Evolutionary conservation across 1,284 basidiomycete genomes (phyloP), one percentile per base, ranked within the genome.

Genomic region (Puccinia brachypodii): DNA sequence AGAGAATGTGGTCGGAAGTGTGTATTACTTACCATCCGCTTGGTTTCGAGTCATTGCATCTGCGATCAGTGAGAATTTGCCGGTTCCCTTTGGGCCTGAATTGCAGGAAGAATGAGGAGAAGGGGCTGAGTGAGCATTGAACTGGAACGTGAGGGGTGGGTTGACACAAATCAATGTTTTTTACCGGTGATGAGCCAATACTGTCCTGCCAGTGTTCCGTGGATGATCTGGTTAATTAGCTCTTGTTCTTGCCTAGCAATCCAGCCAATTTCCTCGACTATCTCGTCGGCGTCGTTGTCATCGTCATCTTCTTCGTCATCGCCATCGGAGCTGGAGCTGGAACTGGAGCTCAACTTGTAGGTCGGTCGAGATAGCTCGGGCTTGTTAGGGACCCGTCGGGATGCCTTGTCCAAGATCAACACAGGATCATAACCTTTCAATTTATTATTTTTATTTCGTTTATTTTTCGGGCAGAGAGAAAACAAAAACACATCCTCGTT

Each of bases 161-260:
- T 33, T 40, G 53, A n/a, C 28, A 62, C n/a, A 60, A 4, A 31
- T 60, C 9, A 28, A 31, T 19, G n/a, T 40, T n/a, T 42, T 22
- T 56, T 50, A 75, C 79, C 72, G 16, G 72, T 64, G 58, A 81
- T 81, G 19, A 81, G 60, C 79, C 79, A 81, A 72, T 81, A 81
- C 28, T 75, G 79, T 14, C 79, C 79, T 11, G 79, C 69, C 31
- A 81, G 38, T 75, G 62, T 66, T 25, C 79, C 79, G 47, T 81
- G 79, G 9, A 81, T 72, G 71, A 81, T 81, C 16, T 81, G 71
- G 47, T 81, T 72, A 33, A 81, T 81, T 9, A 74, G 47, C 22
- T 33, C 69, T 58, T 81, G 79, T 42, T 81, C 79, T 2, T 38
- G 69, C 11, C 79, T 53, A 28, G 42, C 42, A 25, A 81, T 81